A percentile compares a stretch with the other conserved stretches of the same genome.
These are phyloP conservation scores for Prunus padus DNA, from an alignment of 306 rosid species.

Conservation along the genomic window DNA sequence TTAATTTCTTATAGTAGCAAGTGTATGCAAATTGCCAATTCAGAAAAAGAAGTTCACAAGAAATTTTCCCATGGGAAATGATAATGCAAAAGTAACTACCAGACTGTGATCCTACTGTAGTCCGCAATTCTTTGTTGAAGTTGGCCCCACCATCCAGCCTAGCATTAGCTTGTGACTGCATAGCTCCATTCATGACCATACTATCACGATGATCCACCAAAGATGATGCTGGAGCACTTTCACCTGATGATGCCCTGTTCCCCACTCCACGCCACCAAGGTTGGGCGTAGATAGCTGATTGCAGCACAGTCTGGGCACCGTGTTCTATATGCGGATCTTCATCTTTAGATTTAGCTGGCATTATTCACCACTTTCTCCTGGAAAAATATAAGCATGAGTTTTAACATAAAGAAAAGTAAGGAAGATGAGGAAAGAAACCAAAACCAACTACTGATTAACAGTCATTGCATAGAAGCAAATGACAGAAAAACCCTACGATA, in stretches of 20 bases:
- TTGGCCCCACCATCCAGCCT: conserved; percentile 30
- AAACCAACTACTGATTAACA: conserved; percentile 1
- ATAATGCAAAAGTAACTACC: conserved; percentile 35
- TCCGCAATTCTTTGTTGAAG: conserved; percentile 31
- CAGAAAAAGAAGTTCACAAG: conserved; percentile 10
- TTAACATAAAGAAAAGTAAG: background rate
- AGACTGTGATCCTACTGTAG: conserved; percentile 34
- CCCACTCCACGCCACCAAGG: conserved; percentile 68
- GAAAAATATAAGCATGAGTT: conserved; percentile 8
- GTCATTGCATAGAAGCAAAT: background rate
- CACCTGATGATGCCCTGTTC: conserved; percentile 22
- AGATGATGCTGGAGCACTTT: conserved; percentile 40
- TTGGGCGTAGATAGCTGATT: conserved; percentile 40
- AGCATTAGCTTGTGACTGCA: conserved; percentile 31
- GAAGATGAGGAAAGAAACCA: conserved; percentile 4
- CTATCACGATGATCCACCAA: conserved; percentile 38
- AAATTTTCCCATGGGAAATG: conserved; percentile 4
- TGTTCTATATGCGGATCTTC: conserved; percentile 37
- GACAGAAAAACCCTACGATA: background rate
- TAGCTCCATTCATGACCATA: conserved; percentile 37
- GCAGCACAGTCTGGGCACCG: conserved; percentile 38
- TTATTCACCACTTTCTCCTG: conserved; percentile 47
- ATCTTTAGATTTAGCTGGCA: conserved; percentile 65
- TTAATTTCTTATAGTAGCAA: background rate
- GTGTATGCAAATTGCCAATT: background rate